phyloP scores from a whole-genome alignment of 306 rosid genomes.

The Cucurbita moschata region DNA sequence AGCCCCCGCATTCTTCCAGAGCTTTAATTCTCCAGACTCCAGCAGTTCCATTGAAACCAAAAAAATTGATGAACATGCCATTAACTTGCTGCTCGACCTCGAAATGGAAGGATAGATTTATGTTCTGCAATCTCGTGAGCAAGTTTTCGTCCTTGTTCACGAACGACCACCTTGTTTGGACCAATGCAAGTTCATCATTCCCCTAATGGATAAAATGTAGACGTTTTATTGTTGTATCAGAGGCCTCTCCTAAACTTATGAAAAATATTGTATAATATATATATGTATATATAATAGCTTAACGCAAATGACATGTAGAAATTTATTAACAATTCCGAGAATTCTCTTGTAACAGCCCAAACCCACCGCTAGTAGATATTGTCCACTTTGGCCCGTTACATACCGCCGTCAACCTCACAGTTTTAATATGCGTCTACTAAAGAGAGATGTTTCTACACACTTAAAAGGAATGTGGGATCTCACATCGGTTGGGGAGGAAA shows the following conservation, averaged over 20 bases:
- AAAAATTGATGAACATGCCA: conserved; percentile 72
- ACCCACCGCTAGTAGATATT: too few relatives aligned
- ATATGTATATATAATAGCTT: neutral
- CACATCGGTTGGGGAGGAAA: too few relatives aligned
- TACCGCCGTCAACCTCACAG: too few relatives aligned
- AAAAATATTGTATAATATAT: neutral
- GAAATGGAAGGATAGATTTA: conserved; percentile 87
- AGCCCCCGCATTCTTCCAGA: conserved; percentile 93
- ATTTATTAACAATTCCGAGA: neutral
- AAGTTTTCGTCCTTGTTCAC: conserved; percentile 98
- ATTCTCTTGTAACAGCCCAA: neutral
- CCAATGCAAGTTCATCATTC: conserved; percentile 83
- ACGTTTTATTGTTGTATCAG: neutral
- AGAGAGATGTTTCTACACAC: too few relatives aligned
- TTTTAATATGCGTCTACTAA: too few relatives aligned
- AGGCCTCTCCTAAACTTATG: neutral
- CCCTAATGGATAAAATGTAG: conserved; percentile 37
- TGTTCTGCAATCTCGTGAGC: conserved; percentile 90
- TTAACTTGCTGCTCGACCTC: conserved; percentile 99
- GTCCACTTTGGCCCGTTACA: too few relatives aligned
- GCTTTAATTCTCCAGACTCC: conserved; percentile 98
- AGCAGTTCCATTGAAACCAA: conserved; percentile 96
- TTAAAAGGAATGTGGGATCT: too few relatives aligned
- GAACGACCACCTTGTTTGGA: conserved; percentile 92
- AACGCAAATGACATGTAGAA: neutral